Evolutionary conservation across 805 yeast species (phyloP), one percentile per base, ranked within the genome.

Genomic region (Saccharomycopsis vini): DNA sequence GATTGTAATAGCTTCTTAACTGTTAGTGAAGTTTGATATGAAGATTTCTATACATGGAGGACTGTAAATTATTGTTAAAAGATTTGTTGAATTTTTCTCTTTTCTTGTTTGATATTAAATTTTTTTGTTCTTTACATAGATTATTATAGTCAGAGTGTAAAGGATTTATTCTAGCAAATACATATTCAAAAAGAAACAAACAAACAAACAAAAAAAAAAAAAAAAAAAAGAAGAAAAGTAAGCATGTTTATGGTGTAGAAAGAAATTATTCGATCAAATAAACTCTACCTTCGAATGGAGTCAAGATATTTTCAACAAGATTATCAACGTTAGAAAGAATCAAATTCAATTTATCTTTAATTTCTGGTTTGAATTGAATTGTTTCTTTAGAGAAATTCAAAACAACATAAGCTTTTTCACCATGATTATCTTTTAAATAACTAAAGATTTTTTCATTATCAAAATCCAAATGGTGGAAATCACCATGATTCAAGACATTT

Each of bases 241-340:
- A n/a, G n/a, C n/a, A n/a, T n/a, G n/a, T n/a, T n/a, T n/a, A n/a
- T n/a, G n/a, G n/a, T n/a, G n/a, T n/a, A n/a, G n/a, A n/a, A n/a
- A n/a, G n/a, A n/a, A n/a, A n/a, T n/a, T n/a, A n/a, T n/a, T n/a
- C 36, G n/a, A 32, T 18, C n/a, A 32, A 7, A n/a, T 32, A 69
- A 12, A 68, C 55, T 58, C 74, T 66, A 12, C 68, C 71, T 54
- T 70, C 76, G 56, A 65, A 71, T 33, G 75, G 68, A 38, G 57
- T 52, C 52, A 71, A 62, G 29, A 49, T 47, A 13, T 53, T 60
- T 13, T 53, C 55, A 21, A 45, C 46, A 1, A 41, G 54, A 9
- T 53, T 50, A n/a, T 54, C 55, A 29, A 56, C 59, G 46, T 68
- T 65, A 16, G 65, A 50, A 44, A 52, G 56, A 7, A 67, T 50